Percentiles rank a stretch among this genome's conserved stretches.
These are phyloP conservation scores for Nakazawaea wickerhamii DNA, from an alignment of 805 yeast genomes.

Conservation along the genomic window DNA sequence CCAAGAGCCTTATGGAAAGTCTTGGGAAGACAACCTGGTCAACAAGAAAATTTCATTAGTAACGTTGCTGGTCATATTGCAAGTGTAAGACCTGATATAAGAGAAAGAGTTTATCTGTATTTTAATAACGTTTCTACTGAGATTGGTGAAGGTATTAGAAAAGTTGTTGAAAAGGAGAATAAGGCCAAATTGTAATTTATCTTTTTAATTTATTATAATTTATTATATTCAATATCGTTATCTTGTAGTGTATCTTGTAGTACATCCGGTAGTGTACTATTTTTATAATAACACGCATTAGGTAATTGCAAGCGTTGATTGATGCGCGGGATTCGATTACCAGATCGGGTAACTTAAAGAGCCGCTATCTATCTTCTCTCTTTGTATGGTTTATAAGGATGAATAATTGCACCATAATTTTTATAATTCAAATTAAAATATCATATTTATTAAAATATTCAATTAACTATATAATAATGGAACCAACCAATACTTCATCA, in stretches of 20 bases:
- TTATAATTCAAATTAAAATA: background rate
- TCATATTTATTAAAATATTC: background rate
- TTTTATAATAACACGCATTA: too few relatives aligned
- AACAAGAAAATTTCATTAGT: conserved; percentile 77
- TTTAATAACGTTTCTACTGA: conserved; percentile 67
- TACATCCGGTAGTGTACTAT: too few relatives aligned
- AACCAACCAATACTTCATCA: conserved; percentile 10
- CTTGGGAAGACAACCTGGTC: conserved; percentile 70
- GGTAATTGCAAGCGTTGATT: background rate
- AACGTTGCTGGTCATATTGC: conserved; percentile 73
- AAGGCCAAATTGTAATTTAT: conserved; percentile 28
- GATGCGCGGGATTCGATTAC: conserved; percentile 5
- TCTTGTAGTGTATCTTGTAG: background rate
- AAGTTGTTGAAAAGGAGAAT: conserved; percentile 52
- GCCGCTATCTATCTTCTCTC: background rate
- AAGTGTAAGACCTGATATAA: conserved; percentile 68
- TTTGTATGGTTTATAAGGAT: too few relatives aligned
- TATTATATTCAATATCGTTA: too few relatives aligned
- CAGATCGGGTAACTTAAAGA: conserved; percentile 1
- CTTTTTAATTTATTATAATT: background rate
- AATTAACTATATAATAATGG: conserved; percentile 5
- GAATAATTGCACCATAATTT: too few relatives aligned
- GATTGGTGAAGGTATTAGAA: conserved; percentile 63
- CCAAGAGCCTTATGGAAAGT: conserved; percentile 76
- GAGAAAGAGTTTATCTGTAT: conserved; percentile 72